Evolutionary conservation across 106 monocot species (phyloP).

Genomic region (Alisma plantagoaquatica): DNA sequence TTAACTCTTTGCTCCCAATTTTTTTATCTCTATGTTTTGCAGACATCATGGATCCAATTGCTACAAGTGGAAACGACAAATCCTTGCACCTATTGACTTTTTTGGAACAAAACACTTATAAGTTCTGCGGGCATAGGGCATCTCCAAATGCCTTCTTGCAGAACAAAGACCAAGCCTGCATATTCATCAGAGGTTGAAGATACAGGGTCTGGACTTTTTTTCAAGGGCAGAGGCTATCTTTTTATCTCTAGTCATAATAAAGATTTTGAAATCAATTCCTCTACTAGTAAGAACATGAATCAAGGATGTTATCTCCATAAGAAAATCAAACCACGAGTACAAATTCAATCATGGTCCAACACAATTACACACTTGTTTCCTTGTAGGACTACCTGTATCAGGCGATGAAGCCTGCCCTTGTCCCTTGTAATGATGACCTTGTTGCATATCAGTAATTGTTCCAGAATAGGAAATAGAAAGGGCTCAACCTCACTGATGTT

Average conservation of each 20-base stretch:
- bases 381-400: slow-evolving; percentile 4
- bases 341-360: slow-evolving; percentile 32
- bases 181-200: slow-evolving; percentile 2
- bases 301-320: neutral
- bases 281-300: slow-evolving; percentile 2
- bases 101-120: neutral
- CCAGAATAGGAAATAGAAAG: neutral
- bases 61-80: slow-evolving; percentile 5
- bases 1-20: neutral
- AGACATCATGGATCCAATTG: neutral
- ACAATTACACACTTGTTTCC: slow-evolving; percentile 17
- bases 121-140: neutral
- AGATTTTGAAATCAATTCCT: neutral
- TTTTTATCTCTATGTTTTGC: neutral
- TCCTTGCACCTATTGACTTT: slow-evolving; percentile 4
- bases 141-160: slow-evolving; percentile 1
- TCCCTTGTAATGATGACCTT: neutral
- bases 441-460: neutral
- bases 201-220: neutral
- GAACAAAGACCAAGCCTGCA: slow-evolving; percentile 6
- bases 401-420: neutral
- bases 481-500: slow-evolving; percentile 6
- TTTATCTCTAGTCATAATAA: slow-evolving; percentile 11
- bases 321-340: neutral
- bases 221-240: slow-evolving; percentile 7